Percentiles rank a stretch among this genome's conserved stretches.
Evolutionary conservation across 192 early-diverging fungal species (phyloP).

Genomic region (Linnemannia hyalina): DNA sequence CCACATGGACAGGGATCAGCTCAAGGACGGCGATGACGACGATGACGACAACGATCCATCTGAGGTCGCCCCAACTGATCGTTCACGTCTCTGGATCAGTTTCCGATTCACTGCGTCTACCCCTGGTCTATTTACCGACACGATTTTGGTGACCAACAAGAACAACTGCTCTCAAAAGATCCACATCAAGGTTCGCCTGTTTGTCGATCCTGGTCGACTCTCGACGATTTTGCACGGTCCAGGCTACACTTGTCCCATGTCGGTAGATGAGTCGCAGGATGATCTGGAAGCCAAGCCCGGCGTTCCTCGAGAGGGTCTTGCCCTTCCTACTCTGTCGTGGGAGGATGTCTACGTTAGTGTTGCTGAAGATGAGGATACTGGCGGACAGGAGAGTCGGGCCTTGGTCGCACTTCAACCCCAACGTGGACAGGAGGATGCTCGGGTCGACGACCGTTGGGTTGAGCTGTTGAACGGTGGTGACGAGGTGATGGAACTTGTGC

Average conservation of each 20-base stretch:
- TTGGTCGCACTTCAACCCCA: slow-evolving; percentile 43
- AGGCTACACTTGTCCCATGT: slow-evolving; percentile 27
- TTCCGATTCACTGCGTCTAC: slow-evolving; percentile 68
- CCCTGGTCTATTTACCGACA: slow-evolving; percentile 73
- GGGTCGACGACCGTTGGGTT: slow-evolving; percentile 40
- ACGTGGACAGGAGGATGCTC: slow-evolving; percentile 22
- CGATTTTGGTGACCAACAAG: slow-evolving; percentile 75
- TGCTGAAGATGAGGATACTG: slow-evolving; percentile 11
- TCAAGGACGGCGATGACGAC: slow-evolving; percentile 1
- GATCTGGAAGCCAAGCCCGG: slow-evolving; percentile 34
- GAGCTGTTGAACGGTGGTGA: slow-evolving; percentile 65
- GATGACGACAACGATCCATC: slow-evolving; percentile 15
- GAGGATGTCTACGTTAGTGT: slow-evolving; percentile 51
- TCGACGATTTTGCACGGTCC: slow-evolving; percentile 20
- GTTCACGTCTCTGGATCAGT: slow-evolving; percentile 62
- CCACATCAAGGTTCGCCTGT: slow-evolving; percentile 75
- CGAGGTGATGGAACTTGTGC: slow-evolving; percentile 66
- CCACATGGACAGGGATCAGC: slow-evolving; percentile 4
- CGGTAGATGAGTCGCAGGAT: slow-evolving; percentile 35
- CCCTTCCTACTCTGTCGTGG: slow-evolving; percentile 35
- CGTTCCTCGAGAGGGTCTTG: slow-evolving; percentile 35
- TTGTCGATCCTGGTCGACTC: slow-evolving; percentile 72
- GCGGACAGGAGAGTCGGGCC: slow-evolving; percentile 1
- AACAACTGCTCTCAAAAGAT: slow-evolving; percentile 76
- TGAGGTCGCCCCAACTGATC: slow-evolving; percentile 32